Evolutionary conservation across 345 rosid species (phyloP).

Genomic region (Syzygium oleosum): DNA sequence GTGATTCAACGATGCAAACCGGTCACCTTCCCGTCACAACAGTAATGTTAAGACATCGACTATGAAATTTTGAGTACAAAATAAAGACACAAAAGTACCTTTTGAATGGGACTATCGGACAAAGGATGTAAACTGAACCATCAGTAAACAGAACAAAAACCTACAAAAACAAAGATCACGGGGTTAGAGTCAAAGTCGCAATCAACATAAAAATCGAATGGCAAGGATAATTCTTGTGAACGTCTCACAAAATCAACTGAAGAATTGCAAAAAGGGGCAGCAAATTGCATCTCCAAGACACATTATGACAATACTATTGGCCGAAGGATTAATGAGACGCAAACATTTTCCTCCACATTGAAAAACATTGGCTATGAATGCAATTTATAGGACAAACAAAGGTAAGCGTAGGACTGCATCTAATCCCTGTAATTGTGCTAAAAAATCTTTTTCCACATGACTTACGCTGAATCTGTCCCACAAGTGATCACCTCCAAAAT

Average conservation of each 20-base stretch:
- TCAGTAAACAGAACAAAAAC: constrained; percentile 78
- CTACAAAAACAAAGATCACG: constrained; percentile 30
- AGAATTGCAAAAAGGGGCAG: not conserved
- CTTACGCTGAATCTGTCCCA: constrained; percentile 97
- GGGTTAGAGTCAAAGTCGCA: not conserved
- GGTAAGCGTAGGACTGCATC: not conserved
- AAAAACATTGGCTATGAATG: not conserved
- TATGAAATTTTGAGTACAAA: not conserved
- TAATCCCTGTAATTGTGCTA: not conserved
- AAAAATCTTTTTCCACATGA: constrained; percentile 5
- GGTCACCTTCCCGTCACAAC: not conserved
- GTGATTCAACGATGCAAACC: not conserved
- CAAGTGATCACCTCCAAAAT: constrained; percentile 86
- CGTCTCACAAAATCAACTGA: not conserved
- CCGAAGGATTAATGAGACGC: not conserved
- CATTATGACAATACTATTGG: not conserved
- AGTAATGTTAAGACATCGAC: not conserved
- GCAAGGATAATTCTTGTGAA: not conserved
- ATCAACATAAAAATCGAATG: not conserved
- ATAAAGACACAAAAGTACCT: constrained; percentile 33
- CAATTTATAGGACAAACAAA: not conserved
- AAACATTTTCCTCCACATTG: not conserved
- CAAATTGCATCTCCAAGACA: not conserved
- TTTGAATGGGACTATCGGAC: constrained; percentile 93
- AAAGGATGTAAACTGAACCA: constrained; percentile 74